Percentiles rank a stretch among this genome's conserved stretches.
These are phyloP conservation scores for Phytophthora podocarpi DNA, from an alignment of 352 stramenopile species.

Conservation along the genomic window DNA sequence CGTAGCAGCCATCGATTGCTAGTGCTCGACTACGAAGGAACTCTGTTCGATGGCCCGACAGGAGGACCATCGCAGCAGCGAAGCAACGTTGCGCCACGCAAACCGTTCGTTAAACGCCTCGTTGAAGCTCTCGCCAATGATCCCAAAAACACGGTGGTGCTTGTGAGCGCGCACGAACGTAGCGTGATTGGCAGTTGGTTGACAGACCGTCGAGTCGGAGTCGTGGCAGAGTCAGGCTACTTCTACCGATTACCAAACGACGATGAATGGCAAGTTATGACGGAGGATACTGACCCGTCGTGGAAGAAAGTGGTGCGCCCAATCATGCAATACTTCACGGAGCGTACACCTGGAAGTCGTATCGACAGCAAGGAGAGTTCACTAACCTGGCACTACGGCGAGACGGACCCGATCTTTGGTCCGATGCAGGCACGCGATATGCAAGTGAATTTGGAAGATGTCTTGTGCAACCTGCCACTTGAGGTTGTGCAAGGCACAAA, in stretches of 20 bases:
- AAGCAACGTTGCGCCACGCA: conserved; percentile 55
- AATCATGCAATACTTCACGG: conserved; percentile 80
- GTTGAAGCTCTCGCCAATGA: conserved; percentile 61
- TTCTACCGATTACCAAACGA: conserved; percentile 60
- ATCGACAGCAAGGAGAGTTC: conserved; percentile 73
- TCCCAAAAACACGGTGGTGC: conserved; percentile 59
- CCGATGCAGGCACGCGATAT: conserved; percentile 88
- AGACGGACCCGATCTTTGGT: conserved; percentile 78
- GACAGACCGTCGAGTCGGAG: conserved; percentile 53
- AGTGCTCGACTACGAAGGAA: conserved; percentile 84
- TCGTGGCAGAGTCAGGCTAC: conserved; percentile 68
- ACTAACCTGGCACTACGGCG: conserved; percentile 71
- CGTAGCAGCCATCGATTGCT: conserved; percentile 67
- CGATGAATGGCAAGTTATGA: conserved; percentile 63
- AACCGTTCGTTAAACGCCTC: conserved; percentile 65
- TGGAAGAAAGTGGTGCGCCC: conserved; percentile 77
- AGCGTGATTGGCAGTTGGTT: conserved; percentile 83
- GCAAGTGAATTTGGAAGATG: conserved; percentile 88
- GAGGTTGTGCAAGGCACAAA: conserved; percentile 84
- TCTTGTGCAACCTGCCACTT: conserved; percentile 81
- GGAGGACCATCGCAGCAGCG: conserved; percentile 50
- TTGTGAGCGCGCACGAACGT: conserved; percentile 66
- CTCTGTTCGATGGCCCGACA: conserved; percentile 58
- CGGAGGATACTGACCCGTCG: conserved; percentile 59
- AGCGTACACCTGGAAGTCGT: conserved; percentile 69